Evolutionary conservation across 2,329 filamentous ascomycete species (phyloP), one percentile per base, ranked within the genome.

Genomic region (Colletotrichum sublineola): DNA sequence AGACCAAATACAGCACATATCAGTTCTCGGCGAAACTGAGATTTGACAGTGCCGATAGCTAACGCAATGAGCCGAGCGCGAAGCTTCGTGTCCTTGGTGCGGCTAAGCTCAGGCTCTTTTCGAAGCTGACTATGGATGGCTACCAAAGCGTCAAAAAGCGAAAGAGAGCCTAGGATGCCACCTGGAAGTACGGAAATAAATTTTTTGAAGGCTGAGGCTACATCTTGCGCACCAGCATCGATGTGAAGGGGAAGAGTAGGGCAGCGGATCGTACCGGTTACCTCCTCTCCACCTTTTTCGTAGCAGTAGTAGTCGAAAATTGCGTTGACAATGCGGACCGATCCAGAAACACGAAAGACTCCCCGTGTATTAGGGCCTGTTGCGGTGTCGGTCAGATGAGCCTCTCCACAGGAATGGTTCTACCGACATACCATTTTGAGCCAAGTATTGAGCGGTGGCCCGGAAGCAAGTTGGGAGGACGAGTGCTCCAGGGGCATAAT

Each of bases 1-100:
- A 93, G 82, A 0, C 91, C 91, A 77, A 93, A 91, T 0, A 93
- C 90, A 6, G 90, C 88, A 73, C 89, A 92, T 55, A 93, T 90
- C 4, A 93, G 81, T 58, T 92, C 89, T 33, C 90, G 84, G 53
- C 89, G 86, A 72, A 88, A 89, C 65, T 86, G 86, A 0, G 90
- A 92, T 67, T 84, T 83, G n/a, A 92, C 81, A 0, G 88, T 88
- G 1, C 85, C 85, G 53, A 93, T 85, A 9, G 90, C 90, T 44
- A 93, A 81, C 1, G 91, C 90, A 73, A 93, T 91, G 4, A 93
- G 83, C n/a, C 89, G 85, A 9, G 90, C 90, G n/a, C 88, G 86
- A 18, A 91, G 80, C 74, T 86, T 89, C 46, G 82, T 87, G 71
- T 88, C 84, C 75, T 88, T 89, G 0, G 87, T 88, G 67, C 83